phyloP scores from a whole-genome alignment of 2,329 filamentous ascomycete genomes.

The Fusarium siculi region DNA sequence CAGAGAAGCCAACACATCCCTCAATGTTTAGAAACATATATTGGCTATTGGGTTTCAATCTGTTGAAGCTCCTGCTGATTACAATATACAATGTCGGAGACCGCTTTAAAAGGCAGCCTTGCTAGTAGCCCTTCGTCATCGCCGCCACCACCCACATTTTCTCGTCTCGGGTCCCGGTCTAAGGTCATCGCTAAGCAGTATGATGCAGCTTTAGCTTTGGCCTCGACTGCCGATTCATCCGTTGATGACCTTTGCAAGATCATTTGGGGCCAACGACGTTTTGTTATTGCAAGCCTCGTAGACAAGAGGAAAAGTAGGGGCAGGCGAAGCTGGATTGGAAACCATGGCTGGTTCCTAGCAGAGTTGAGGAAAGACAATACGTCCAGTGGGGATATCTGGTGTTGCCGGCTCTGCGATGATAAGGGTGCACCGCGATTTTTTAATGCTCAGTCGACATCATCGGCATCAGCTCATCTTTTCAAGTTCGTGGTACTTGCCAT shows the following conservation, averaged over 20 bases:
- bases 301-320: slow-evolving; percentile 13
- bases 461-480: not conserved
- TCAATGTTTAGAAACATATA: too few species aligned
- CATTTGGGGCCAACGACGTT: not conserved
- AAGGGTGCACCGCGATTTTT: not conserved
- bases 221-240: too few species aligned
- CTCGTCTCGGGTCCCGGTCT: too few species aligned
- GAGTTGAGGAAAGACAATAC: slow-evolving; percentile 19
- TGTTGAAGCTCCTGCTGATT: too few species aligned
- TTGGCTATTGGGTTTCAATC: too few species aligned
- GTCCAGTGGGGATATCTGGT: slow-evolving; percentile 13
- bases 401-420: slow-evolving; percentile 15
- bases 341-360: slow-evolving; percentile 18
- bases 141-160: too few species aligned
- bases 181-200: too few species aligned
- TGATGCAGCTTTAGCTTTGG: too few species aligned
- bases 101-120: too few species aligned
- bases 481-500: not conserved
- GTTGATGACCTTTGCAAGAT: not conserved
- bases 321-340: slow-evolving; percentile 19
- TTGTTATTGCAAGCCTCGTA: slow-evolving; percentile 1
- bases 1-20: too few species aligned
- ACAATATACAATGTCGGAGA: too few species aligned
- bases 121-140: too few species aligned
- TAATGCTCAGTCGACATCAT: not conserved